Percentiles rank a stretch among this genome's conserved stretches.
These are phyloP conservation scores for Myotisia sp. DNA, from an alignment of 2,329 filamentous ascomycete species.

Conservation along the genomic window DNA sequence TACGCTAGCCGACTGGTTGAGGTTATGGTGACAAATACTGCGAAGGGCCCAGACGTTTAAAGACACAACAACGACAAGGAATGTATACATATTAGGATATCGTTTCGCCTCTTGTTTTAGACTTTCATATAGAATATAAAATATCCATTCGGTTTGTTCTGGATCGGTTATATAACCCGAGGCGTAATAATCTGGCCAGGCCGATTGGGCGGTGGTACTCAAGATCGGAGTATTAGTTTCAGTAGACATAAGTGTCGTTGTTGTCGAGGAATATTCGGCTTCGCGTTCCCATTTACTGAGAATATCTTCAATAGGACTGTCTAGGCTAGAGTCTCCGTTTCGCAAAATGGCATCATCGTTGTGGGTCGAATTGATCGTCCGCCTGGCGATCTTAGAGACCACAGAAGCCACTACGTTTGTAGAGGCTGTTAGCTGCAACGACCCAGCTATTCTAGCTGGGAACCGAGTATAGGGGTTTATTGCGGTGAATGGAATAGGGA, in stretches of 20 bases:
- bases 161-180: not conserved
- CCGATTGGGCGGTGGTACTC: not conserved
- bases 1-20: too few relatives aligned
- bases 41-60: constrained; percentile 1
- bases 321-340: not conserved
- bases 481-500: constrained; percentile 14
- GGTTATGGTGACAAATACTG: too few relatives aligned
- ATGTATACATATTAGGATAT: constrained; percentile 7
- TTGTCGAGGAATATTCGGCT: not conserved
- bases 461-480: constrained; percentile 12
- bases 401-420: constrained; percentile 6
- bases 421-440: constrained; percentile 13
- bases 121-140: constrained; percentile 3
- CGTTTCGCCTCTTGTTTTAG: constrained; percentile 3
- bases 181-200: not conserved
- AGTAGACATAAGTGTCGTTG: not conserved
- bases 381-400: not conserved
- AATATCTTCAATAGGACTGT: not conserved
- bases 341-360: not conserved
- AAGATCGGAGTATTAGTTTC: not conserved
- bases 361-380: not conserved
- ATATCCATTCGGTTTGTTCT: constrained; percentile 7
- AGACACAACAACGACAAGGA: not conserved
- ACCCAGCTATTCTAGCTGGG: constrained; percentile 13
- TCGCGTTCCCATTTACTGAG: not conserved